These are phyloP conservation scores for Cunninghamia lanceolata DNA, from an alignment of 75 land plant genomes.

Conservation along the genomic window DNA sequence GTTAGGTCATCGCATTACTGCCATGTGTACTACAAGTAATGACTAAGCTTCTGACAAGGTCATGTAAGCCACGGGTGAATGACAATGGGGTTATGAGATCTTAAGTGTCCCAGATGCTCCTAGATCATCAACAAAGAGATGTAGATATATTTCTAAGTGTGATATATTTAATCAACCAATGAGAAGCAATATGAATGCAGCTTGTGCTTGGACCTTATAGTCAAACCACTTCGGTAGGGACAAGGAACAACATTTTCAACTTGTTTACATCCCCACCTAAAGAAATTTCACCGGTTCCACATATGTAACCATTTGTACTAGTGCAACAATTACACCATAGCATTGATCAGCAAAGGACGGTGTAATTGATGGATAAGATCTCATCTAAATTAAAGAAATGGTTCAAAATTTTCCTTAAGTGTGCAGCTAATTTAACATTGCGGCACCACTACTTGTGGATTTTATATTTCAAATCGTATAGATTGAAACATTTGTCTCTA, in stretches of 20 bases:
- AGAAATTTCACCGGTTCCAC: neutral
- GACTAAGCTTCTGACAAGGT: too few relatives aligned
- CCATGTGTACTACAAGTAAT: too few relatives aligned
- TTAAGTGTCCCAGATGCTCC: too few relatives aligned
- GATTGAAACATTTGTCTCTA: neutral
- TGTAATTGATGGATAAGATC: neutral
- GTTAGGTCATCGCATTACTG: too few relatives aligned
- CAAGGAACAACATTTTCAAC: neutral
- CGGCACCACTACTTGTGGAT: neutral
- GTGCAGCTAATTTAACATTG: neutral
- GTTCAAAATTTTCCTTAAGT: neutral
- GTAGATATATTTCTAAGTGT: neutral
- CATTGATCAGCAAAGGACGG: neutral
- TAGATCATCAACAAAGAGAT: neutral
- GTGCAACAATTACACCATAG: neutral
- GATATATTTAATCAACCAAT: neutral
- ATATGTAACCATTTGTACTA: neutral
- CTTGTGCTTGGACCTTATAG: neutral
- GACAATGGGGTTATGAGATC: too few relatives aligned
- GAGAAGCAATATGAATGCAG: neutral
- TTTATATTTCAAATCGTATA: neutral
- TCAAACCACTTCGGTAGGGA: neutral
- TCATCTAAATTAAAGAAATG: neutral
- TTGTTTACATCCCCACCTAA: neutral
- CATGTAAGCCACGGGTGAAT: too few relatives aligned